A percentile compares a stretch with the other conserved stretches of the same genome.
These are phyloP conservation scores for Botryotinia calthae DNA, from an alignment of 2,329 filamentous ascomycete species.

Conservation along the genomic window DNA sequence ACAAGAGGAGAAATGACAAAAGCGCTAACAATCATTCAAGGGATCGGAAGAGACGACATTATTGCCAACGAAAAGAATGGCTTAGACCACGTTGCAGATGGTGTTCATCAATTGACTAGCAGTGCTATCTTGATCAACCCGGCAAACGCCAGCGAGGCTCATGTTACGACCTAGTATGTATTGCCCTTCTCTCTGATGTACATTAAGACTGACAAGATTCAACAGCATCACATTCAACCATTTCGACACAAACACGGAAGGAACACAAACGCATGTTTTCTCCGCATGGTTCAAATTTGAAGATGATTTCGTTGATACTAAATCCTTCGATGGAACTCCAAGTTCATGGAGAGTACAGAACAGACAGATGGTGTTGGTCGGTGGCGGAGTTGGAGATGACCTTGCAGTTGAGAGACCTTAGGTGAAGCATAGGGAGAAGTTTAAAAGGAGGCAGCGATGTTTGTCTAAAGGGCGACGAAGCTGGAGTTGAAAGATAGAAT, in stretches of 20 bases:
- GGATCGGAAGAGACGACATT: not conserved
- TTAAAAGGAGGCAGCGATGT: not conserved
- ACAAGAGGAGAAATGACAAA: not conserved
- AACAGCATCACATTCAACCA: slow-evolving; percentile 14
- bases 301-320: slow-evolving; percentile 13
- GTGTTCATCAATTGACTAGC: slow-evolving; percentile 7
- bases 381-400: not conserved
- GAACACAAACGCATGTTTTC: not conserved
- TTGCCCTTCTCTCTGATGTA: not conserved
- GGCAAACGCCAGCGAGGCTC: not conserved
- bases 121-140: slow-evolving; percentile 14
- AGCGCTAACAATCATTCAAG: not conserved
- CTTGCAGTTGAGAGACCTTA: not conserved
- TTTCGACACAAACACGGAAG: not conserved
- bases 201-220: not conserved
- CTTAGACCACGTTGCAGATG: not conserved
- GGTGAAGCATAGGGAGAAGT: not conserved
- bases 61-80: slow-evolving; percentile 1
- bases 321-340: not conserved
- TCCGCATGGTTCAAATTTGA: not conserved
- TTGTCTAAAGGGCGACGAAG: not conserved
- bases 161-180: slow-evolving; percentile 16
- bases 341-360: slow-evolving; percentile 16
- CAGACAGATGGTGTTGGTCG: slow-evolving; percentile 2
- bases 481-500: not conserved